These are phyloP conservation scores for Chrysochromulina parva DNA, from an alignment of 78 protist genomes.

Conservation along the genomic window DNA sequence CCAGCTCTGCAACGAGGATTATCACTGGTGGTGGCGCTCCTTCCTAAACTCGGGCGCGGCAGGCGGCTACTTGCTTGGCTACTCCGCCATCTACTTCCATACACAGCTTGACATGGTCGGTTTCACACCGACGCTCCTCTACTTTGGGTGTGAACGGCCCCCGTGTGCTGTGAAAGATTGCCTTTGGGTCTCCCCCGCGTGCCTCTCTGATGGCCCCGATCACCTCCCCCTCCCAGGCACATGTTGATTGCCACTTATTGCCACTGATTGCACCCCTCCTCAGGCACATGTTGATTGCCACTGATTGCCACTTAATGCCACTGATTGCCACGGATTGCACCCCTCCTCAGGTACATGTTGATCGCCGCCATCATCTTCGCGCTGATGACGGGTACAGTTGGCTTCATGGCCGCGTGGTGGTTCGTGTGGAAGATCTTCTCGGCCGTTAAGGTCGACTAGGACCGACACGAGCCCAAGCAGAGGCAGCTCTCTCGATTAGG, in stretches of 20 bases:
- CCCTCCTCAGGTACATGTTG: slow-evolving; percentile 30
- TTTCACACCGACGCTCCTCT: slow-evolving; percentile 20
- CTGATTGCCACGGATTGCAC: too few species aligned
- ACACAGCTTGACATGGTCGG: slow-evolving; percentile 62
- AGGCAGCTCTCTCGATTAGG: too few species aligned
- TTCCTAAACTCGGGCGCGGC: neutral
- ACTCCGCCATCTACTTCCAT: slow-evolving; percentile 81
- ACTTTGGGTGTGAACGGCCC: neutral
- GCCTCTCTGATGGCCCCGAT: too few species aligned
- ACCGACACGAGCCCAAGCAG: too few species aligned
- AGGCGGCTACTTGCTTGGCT: slow-evolving; percentile 58
- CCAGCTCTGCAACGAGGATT: slow-evolving; percentile 30
- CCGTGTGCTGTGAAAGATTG: too few species aligned
- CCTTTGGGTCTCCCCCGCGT: too few species aligned
- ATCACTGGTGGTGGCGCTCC: slow-evolving; percentile 26
- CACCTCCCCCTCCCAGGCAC: too few species aligned
- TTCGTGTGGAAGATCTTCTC: slow-evolving; percentile 39
- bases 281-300: too few species aligned
- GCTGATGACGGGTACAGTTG: slow-evolving; percentile 44
- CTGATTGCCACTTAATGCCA: too few species aligned
- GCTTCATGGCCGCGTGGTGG: slow-evolving; percentile 28
- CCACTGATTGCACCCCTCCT: too few species aligned
- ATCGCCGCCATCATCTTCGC: slow-evolving; percentile 20
- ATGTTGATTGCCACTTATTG: too few species aligned
- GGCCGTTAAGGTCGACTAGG: slow-evolving; percentile 25